Evolutionary conservation across 2,329 filamentous ascomycete genomes (phyloP).

Genomic region (Aspergillus melleus): DNA sequence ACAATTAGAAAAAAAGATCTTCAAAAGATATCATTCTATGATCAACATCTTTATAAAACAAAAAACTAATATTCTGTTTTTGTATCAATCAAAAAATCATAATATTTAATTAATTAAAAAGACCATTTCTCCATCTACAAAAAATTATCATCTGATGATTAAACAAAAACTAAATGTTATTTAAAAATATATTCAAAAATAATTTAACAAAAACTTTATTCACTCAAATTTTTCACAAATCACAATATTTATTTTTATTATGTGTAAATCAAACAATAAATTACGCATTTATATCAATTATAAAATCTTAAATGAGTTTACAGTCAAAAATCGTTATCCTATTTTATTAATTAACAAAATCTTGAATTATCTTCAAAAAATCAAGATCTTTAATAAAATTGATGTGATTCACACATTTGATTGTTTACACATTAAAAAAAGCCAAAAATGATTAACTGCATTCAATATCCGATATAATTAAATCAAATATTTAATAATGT

Average conservation of each 20-base stretch:
- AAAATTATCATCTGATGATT: not conserved
- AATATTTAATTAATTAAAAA: not conserved
- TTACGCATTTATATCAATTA: not conserved
- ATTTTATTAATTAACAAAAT: not conserved
- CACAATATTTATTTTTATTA: not conserved
- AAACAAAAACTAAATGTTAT: not conserved
- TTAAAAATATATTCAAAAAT: not conserved
- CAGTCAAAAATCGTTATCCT: not conserved
- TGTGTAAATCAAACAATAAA: not conserved
- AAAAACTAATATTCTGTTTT: no score
- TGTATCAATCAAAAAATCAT: not conserved
- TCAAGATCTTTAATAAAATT: not conserved
- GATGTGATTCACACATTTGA: not conserved
- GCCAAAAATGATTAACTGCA: not conserved
- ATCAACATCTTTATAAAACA: not conserved
- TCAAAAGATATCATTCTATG: not conserved
- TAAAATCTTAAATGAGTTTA: not conserved
- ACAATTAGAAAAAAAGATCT: not conserved
- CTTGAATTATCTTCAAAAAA: not conserved
- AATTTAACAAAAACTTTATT: not conserved
- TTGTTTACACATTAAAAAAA: not conserved
- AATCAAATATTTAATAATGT: conserved; percentile 30
- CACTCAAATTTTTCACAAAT: not conserved
- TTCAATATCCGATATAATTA: conserved; percentile 18
- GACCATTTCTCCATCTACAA: not conserved